Base-by-base conservation (phyloP, 163 green algal species). In the Volvox carteri region DNA sequence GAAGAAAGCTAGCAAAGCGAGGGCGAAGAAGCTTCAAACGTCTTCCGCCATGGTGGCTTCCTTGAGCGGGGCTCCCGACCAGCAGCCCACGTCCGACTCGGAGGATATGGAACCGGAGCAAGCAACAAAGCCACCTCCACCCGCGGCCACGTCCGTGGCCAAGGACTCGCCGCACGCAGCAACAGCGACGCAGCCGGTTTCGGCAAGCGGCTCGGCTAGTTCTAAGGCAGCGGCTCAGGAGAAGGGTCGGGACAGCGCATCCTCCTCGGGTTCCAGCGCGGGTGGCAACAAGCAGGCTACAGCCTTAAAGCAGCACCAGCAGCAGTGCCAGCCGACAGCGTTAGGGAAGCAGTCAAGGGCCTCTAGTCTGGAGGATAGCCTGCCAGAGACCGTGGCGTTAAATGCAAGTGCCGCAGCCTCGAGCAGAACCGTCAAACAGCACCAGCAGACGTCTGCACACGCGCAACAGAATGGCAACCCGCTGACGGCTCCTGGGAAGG, bases 1-100 rank as follows among this genome's bases (percentile, higher is more conserved):
- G 68, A 88, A 88, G 83, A 88, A 88, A 70, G 83, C 83, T 35
- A 83, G 1, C 35, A 88, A 88, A 41, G 48, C 81, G 8, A 88
- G 81, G 39, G 83, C 68, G 21, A 88, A 81, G 50, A 88, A 81
- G 67, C 50, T 42, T 67, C 83, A 67, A 12, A 25, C 50, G 33
- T 48, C 48, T 14, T n/a, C 60, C 12, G 50, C 50, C 0, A 18
- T 50, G 18, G n/a, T 9, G 0, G 19, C 35, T 9, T 73, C 77
- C 35, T 41, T 6, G 18, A 52, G 37, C 8, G 77, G 35, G 3
- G 48, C 75, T 9, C 48, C 46, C 9, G 62, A 78, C 0, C 60
- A 68, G 37, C 62, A 78, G 65, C 81, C 30, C 4, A 78, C 33
- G 41, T 78, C 58, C 2, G 81, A 79, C 11, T 87, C 81, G 65